Evolutionary conservation across 2,329 filamentous ascomycete genomes (phyloP).

Genomic region (Fusarium papillatum): DNA sequence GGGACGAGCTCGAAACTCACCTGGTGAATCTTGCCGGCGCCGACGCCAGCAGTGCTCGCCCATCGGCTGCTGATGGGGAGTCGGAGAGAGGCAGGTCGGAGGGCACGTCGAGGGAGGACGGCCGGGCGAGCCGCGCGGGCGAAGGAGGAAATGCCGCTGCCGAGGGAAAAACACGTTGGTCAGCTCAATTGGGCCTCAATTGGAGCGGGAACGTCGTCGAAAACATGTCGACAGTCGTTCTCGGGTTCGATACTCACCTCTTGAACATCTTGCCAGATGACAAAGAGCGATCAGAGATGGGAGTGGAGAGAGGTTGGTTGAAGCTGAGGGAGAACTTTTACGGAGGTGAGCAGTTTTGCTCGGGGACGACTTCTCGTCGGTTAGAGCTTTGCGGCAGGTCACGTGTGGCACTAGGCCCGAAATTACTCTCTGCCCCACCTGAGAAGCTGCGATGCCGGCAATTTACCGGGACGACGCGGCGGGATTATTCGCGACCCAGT

Average conservation of each 20-base stretch:
- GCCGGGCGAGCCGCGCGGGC: slow-evolving; percentile 74
- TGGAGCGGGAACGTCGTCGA: slow-evolving; percentile 45
- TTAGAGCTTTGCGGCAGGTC: slow-evolving; percentile 57
- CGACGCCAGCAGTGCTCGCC: slow-evolving; percentile 69
- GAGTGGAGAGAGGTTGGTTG: slow-evolving; percentile 70
- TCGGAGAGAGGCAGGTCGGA: slow-evolving; percentile 69
- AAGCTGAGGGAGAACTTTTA: slow-evolving; percentile 63
- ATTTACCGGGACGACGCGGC: slow-evolving; percentile 45
- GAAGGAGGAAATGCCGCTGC: slow-evolving; percentile 76
- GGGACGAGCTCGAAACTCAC: slow-evolving; percentile 54
- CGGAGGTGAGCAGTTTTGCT: slow-evolving; percentile 63
- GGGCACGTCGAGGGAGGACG: slow-evolving; percentile 68
- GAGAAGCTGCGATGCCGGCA: slow-evolving; percentile 45
- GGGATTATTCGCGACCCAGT: slow-evolving; percentile 45
- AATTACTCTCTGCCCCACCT: slow-evolving; percentile 41
- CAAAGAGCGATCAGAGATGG: slow-evolving; percentile 73
- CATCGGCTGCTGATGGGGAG: slow-evolving; percentile 69
- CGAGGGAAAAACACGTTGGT: slow-evolving; percentile 46
- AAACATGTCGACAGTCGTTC: slow-evolving; percentile 45
- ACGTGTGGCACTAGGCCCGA: slow-evolving; percentile 53
- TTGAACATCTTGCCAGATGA: slow-evolving; percentile 86
- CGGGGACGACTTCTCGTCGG: slow-evolving; percentile 56
- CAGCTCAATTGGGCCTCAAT: slow-evolving; percentile 66
- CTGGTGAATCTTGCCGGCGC: slow-evolving; percentile 79
- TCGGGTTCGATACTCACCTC: slow-evolving; percentile 71